Evolutionary conservation across 2,329 filamentous ascomycete genomes (phyloP).

Genomic region (Paecilomyces formosus): DNA sequence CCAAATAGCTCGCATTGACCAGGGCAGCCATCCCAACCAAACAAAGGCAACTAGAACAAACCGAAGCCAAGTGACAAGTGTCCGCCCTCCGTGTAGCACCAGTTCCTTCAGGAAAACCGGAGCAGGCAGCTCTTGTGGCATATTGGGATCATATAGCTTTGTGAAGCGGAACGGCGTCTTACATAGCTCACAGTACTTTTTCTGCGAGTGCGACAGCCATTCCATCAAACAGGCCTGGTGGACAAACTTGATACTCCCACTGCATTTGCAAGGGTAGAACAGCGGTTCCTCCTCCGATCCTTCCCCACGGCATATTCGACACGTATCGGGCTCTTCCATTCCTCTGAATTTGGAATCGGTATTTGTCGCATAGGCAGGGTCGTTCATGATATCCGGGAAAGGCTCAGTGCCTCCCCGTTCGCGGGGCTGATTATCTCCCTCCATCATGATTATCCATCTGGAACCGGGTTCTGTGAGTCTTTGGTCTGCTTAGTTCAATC

Average conservation of each 20-base stretch:
- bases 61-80: conserved; percentile 69
- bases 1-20: conserved; percentile 87
- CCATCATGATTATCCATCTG: conserved; percentile 18
- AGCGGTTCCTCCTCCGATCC: conserved; percentile 74
- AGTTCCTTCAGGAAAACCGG: conserved; percentile 76
- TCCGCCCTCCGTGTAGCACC: conserved; percentile 62
- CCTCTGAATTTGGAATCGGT: conserved; percentile 27
- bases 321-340: conserved; percentile 65
- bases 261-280: conserved; percentile 98
- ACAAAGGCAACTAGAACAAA: conserved; percentile 72
- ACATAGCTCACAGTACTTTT: conserved; percentile 99
- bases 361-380: conserved; percentile 43
- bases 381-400: conserved; percentile 51
- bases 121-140: conserved; percentile 77
- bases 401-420: conserved; percentile 12
- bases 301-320: conserved; percentile 92
- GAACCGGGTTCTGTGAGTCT: background rate
- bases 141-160: conserved; percentile 89
- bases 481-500: background rate
- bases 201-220: conserved; percentile 97
- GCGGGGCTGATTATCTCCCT: conserved; percentile 13
- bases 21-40: conserved; percentile 84
- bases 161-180: conserved; percentile 98
- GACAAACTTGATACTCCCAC: conserved; percentile 96
- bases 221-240: conserved; percentile 98